Conservation (phyloP, 345 rosid species). For the Nasturtium officinale region DNA sequence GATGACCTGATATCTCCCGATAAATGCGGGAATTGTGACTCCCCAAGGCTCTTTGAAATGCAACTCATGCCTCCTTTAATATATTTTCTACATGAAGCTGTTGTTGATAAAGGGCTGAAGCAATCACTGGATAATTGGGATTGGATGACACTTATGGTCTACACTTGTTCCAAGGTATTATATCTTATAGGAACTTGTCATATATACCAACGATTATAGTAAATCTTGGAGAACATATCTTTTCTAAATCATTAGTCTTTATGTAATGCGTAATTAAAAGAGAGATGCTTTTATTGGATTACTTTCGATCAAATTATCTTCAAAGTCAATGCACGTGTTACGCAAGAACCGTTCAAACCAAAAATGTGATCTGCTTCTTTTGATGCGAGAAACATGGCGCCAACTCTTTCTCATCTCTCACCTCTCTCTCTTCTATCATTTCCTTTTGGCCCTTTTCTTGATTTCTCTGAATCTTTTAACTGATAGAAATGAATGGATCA, state of each 20-base stretch:
- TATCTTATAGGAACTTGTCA: slow-evolving; percentile 2
- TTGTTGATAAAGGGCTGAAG: slow-evolving; percentile 50
- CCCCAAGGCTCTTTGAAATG: slow-evolving; percentile 74
- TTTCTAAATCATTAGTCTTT: neutral
- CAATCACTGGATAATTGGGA: slow-evolving; percentile 67
- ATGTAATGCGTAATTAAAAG: slow-evolving; percentile 9
- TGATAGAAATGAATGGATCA: slow-evolving; percentile 36
- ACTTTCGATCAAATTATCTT: neutral
- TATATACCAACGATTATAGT: slow-evolving; percentile 18
- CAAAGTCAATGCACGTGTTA: slow-evolving; percentile 2
- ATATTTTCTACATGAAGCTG: slow-evolving; percentile 74
- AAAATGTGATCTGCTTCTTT: neutral
- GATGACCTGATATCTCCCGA: slow-evolving; percentile 50
- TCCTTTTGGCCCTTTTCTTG: neutral
- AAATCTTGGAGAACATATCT: neutral
- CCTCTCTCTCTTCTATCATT: slow-evolving; percentile 2
- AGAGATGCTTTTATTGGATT: slow-evolving; percentile 4
- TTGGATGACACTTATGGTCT: slow-evolving; percentile 80
- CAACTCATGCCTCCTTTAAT: slow-evolving; percentile 88
- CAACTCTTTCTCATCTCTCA: slow-evolving; percentile 26
- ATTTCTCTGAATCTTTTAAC: neutral
- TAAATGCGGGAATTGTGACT: slow-evolving; percentile 61
- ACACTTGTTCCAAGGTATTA: slow-evolving; percentile 75
- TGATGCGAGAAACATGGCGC: slow-evolving; percentile 36
- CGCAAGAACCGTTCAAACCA: slow-evolving; percentile 39